These are phyloP conservation scores for Russula abietina DNA, from an alignment of 768 basidiomycete species.

Conservation along the genomic window DNA sequence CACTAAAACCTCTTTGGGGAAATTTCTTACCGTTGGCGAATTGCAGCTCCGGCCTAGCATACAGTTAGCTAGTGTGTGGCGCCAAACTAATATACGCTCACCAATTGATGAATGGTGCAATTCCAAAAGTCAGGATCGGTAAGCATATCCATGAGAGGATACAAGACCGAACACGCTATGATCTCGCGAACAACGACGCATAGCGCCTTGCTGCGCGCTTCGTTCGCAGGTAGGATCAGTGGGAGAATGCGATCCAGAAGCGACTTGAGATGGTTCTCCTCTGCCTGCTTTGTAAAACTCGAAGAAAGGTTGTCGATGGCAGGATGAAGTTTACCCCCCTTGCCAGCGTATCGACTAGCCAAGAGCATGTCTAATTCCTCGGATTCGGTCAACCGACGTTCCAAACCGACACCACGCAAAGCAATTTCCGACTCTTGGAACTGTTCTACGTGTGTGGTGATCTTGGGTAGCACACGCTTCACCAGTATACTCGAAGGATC, in stretches of 20 bases:
- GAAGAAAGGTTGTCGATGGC: slow-evolving; percentile 86
- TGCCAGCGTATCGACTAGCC: slow-evolving; percentile 72
- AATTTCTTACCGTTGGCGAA: slow-evolving; percentile 61
- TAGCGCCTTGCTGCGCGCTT: slow-evolving; percentile 63
- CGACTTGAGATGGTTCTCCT: slow-evolving; percentile 76
- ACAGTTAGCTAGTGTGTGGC: slow-evolving; percentile 10
- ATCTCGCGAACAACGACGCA: slow-evolving; percentile 76
- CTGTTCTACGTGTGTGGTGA: slow-evolving; percentile 84
- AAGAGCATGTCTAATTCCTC: slow-evolving; percentile 85
- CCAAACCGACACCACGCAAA: slow-evolving; percentile 73
- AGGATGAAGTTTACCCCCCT: slow-evolving; percentile 66
- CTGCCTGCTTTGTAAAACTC: slow-evolving; percentile 81
- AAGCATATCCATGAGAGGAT: slow-evolving; percentile 88
- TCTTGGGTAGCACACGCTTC: slow-evolving; percentile 77
- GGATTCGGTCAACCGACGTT: slow-evolving; percentile 79
- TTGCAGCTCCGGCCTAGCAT: slow-evolving; percentile 55
- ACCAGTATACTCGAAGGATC: slow-evolving; percentile 76
- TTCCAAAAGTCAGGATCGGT: slow-evolving; percentile 99
- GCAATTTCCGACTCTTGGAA: slow-evolving; percentile 87
- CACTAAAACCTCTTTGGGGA: slow-evolving; percentile 31
- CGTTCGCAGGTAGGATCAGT: slow-evolving; percentile 67
- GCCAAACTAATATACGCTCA: slow-evolving; percentile 37
- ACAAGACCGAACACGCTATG: slow-evolving; percentile 70
- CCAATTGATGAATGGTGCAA: slow-evolving; percentile 82
- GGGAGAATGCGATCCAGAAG: slow-evolving; percentile 70